A percentile compares a stretch with the other conserved stretches of the same genome.
These are phyloP conservation scores for Leptodermis oblonga DNA, from an alignment of 257 asterid species.

Conservation along the genomic window DNA sequence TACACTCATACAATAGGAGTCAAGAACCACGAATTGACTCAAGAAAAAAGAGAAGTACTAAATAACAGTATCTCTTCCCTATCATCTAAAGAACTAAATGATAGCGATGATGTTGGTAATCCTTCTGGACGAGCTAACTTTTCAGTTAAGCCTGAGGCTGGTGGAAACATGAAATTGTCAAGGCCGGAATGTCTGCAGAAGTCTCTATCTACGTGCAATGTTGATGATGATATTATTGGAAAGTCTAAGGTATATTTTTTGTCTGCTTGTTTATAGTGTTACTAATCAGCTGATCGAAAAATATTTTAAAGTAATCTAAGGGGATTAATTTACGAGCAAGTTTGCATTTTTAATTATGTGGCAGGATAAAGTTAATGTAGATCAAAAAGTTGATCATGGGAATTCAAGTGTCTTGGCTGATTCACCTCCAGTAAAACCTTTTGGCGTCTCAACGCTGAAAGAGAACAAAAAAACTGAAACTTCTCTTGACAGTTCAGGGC, in stretches of 20 bases:
- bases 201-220: slow-evolving; percentile 15
- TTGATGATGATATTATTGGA: slow-evolving; percentile 21
- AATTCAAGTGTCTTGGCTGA: slow-evolving; percentile 17
- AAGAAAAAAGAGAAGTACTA: slow-evolving; percentile 17
- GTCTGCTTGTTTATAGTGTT: not conserved
- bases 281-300: not conserved
- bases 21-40: slow-evolving; percentile 19
- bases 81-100: slow-evolving; percentile 25
- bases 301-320: not conserved
- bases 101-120: slow-evolving; percentile 17
- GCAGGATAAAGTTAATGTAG: slow-evolving; percentile 39
- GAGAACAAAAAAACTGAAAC: slow-evolving; percentile 40
- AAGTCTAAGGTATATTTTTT: slow-evolving; percentile 36
- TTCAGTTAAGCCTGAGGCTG: slow-evolving; percentile 22
- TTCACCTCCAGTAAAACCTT: slow-evolving; percentile 23
- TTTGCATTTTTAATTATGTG: not conserved
- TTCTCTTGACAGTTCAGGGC: slow-evolving; percentile 20
- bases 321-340: not conserved
- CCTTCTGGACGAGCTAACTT: slow-evolving; percentile 24
- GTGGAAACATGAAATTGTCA: slow-evolving; percentile 24
- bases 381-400: slow-evolving; percentile 20
- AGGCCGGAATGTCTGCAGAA: slow-evolving; percentile 26
- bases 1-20: slow-evolving; percentile 22
- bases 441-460: slow-evolving; percentile 51
- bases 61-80: slow-evolving; percentile 13